Evolutionary conservation across 1,284 basidiomycete genomes (phyloP), one percentile per base, ranked within the genome.

Genomic region (Apiotrichum akiyoshidainum): DNA sequence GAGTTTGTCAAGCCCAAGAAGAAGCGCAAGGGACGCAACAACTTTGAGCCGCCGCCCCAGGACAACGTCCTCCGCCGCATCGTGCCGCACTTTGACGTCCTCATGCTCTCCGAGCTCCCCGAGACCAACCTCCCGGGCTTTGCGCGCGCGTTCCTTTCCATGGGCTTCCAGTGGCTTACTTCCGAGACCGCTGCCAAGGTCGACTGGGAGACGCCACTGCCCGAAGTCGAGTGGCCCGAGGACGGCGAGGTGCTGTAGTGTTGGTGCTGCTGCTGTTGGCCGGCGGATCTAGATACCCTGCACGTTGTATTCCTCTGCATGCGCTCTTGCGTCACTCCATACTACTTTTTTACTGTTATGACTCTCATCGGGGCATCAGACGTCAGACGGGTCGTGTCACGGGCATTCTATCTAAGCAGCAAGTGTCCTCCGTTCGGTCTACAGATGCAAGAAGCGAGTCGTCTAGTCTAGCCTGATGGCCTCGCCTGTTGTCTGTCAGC

Each of bases 71-170:
- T 77, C n/a, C 61, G 63, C 19, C 65, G 75, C 10, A 49, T 76
- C 9, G 73, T 74, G 17, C 72, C 72, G 4, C 67, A 73, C 46
- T 65, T 74, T 45, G 63, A 65, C 1, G 41, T 55, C 1, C 22
- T 67, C 8, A 58, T 64, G 21, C 47, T 75, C 14, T 58, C 63
- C 11, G 55, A 57, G 5, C 57, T 76, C 46, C 71, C 73, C 10
- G 74, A 76, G 49, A 75, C 72, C 4, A 69, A 75, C 49, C 57
- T 76, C 11, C 69, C 74, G 8, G 75, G 75, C 13, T 75, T 77
- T 49, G 75, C 73, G 2, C 57, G 73, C 39, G 70, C 75, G 1
- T 77, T 75, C 63, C 55, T 75, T n/a, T 71, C 69, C 14, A 60
- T 70, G 1, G 62, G 65, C 16, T 70, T 77, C 48, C 73, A 74